These are phyloP conservation scores for Arabidopsis suecica DNA, from an alignment of 345 rosid species.

Conservation along the genomic window DNA sequence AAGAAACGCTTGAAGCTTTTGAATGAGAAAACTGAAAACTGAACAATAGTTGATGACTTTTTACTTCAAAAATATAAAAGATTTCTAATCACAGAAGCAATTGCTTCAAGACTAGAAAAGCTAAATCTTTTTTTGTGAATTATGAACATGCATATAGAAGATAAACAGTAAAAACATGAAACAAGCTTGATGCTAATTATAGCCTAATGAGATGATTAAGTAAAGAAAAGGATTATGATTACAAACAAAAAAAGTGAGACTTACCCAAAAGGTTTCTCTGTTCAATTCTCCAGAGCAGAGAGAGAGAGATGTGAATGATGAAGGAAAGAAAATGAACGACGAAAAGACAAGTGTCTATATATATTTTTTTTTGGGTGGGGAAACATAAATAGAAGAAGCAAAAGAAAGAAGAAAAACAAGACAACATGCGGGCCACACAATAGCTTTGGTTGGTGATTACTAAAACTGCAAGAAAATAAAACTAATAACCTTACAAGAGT, in stretches of 20 bases:
- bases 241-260: background rate
- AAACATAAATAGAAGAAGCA: conserved; percentile 34
- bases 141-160: conserved; percentile 23
- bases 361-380: background rate
- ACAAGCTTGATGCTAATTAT: background rate
- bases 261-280: conserved; percentile 32
- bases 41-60: conserved; percentile 6
- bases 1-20: background rate
- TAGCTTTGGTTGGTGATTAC: conserved; percentile 35
- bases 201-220: conserved; percentile 12
- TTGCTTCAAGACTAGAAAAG: conserved; percentile 2
- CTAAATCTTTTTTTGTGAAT: background rate
- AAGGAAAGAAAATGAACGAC: background rate
- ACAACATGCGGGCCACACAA: conserved; percentile 48
- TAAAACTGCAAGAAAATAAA: conserved; percentile 11
- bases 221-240: background rate
- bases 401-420: conserved; percentile 13
- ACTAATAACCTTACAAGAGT: conserved; percentile 19
- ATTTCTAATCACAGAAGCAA: background rate
- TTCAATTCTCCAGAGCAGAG: conserved; percentile 9
- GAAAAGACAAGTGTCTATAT: conserved; percentile 3
- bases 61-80: background rate
- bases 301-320: conserved; percentile 20
- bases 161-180: background rate
- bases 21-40: conserved; percentile 11